Base-by-base conservation (phyloP, 805 yeast species). In the Candida broadrunensis region DNA sequence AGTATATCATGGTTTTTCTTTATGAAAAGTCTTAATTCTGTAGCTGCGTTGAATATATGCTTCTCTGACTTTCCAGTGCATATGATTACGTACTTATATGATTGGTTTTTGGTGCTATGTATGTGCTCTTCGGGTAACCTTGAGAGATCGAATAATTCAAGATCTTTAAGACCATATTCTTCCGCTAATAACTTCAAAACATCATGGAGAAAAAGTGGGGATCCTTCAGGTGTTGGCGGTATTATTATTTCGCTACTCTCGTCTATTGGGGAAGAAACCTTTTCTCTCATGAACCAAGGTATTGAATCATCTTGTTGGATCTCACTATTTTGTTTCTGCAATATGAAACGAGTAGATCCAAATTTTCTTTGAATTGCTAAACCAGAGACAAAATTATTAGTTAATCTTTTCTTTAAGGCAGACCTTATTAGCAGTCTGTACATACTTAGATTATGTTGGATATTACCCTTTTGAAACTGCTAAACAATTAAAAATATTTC, bases 1-100 rank as follows among this genome's bases (percentile, higher is more conserved):
- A 73, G 47, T 3, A 43, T 42, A 18, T 50, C 46, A 34, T 52
- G 52, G 11, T 43, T 49, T 29, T 74, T 75, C 55, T 90, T 90
- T 32, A 88, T 55, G 55, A 70, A 70, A 20, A 70, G 69, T 37
- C 77, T 67, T 29, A 89, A 62, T 48, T 80, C 82, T 13, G 65
- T 64, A 2, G 85, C 78, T 2, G 95, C 88, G 46, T 81, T 83
- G 48, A 75, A 80, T 17, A 88, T 63, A 63, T 90, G 98, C 46
- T 77, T 81, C 29, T 80, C 77, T 23, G 90, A 80, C 57, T 82
- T 84, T 3, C 95, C 96, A 0, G 93, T 78, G 15, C 83, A 77
- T 0, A 91, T 64, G 4, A 91, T 63, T n/a, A 64, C 56, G 47
- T 51, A 69, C 11, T 26, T 20, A 27, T 60, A 60, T 16, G 57